A percentile compares a stretch with the other conserved stretches of the same genome.
These are phyloP conservation scores for Leavenworthia alabamica DNA, from an alignment of 345 rosid species.

Conservation along the genomic window DNA sequence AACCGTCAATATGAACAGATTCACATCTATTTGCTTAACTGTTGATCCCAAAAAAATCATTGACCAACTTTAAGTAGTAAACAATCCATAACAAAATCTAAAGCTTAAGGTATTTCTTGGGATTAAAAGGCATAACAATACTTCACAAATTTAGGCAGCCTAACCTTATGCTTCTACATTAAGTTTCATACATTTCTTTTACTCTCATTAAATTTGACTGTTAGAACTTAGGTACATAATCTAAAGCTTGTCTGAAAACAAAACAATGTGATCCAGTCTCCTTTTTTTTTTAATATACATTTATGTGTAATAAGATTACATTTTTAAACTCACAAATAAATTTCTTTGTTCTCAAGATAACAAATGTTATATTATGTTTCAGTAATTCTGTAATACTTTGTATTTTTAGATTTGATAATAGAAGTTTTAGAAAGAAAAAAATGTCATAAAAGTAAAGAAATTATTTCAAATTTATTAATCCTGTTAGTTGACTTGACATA, in stretches of 20 bases:
- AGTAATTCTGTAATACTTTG: no score
- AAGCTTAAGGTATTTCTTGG: conserved; percentile 10
- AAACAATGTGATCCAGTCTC: not conserved
- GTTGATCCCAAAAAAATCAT: no score
- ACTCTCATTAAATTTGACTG: not conserved
- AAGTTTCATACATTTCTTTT: conserved; percentile 4
- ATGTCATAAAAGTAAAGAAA: not conserved
- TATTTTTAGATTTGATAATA: no score
- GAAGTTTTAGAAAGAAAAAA: no score
- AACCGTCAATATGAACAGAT: no score
- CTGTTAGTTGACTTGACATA: not conserved
- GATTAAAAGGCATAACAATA: not conserved
- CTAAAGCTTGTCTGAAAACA: not conserved
- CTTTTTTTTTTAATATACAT: not conserved
- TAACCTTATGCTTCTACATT: conserved; percentile 16
- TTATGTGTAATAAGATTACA: not conserved
- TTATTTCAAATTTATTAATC: not conserved
- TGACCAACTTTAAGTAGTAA: conserved; percentile 11
- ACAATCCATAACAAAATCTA: not conserved
- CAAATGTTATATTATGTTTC: not conserved
- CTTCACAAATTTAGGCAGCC: not conserved
- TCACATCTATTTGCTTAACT: no score
- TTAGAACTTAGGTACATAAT: not conserved
- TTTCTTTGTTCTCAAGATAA: not conserved
- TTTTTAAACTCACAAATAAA: not conserved